phyloP scores from a whole-genome alignment of 1,284 basidiomycete species.

The Farysia itapuensis region DNA sequence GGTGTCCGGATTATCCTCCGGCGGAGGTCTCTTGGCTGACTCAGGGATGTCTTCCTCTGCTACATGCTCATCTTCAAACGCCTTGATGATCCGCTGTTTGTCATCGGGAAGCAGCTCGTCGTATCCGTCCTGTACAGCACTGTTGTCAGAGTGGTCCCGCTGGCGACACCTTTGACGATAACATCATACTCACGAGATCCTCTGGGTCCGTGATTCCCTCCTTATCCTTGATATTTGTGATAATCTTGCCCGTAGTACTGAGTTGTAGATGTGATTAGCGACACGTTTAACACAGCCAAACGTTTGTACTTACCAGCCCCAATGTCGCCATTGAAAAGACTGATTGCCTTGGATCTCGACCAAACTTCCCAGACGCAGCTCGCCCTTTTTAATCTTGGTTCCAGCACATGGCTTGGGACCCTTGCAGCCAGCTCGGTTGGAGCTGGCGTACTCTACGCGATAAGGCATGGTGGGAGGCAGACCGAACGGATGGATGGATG shows the following conservation, averaged over 20 bases:
- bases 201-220: slow-evolving; percentile 63
- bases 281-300: too few species aligned
- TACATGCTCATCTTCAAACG: slow-evolving; percentile 36
- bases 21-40: slow-evolving; percentile 19
- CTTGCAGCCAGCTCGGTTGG: slow-evolving; percentile 75
- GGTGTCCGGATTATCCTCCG: not conserved
- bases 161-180: too few species aligned
- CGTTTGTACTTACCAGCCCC: slow-evolving; percentile 72
- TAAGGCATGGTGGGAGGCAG: slow-evolving; percentile 50
- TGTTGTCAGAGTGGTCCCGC: too few species aligned
- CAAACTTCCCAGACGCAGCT: slow-evolving; percentile 73
- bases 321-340: slow-evolving; percentile 75
- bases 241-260: slow-evolving; percentile 60
- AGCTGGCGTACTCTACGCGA: slow-evolving; percentile 48
- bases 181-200: slow-evolving; percentile 28
- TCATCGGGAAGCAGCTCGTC: slow-evolving; percentile 39
- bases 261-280: too few species aligned
- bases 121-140: slow-evolving; percentile 21
- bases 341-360: slow-evolving; percentile 71
- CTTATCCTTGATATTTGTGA: slow-evolving; percentile 72
- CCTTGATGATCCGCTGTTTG: slow-evolving; percentile 18
- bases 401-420: slow-evolving; percentile 86
- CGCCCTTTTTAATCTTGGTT: slow-evolving; percentile 72
- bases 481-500: too few species aligned
- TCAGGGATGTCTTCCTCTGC: slow-evolving; percentile 41